phyloP scores from a whole-genome alignment of 768 basidiomycete genomes.

The Lactarius vividus region DNA sequence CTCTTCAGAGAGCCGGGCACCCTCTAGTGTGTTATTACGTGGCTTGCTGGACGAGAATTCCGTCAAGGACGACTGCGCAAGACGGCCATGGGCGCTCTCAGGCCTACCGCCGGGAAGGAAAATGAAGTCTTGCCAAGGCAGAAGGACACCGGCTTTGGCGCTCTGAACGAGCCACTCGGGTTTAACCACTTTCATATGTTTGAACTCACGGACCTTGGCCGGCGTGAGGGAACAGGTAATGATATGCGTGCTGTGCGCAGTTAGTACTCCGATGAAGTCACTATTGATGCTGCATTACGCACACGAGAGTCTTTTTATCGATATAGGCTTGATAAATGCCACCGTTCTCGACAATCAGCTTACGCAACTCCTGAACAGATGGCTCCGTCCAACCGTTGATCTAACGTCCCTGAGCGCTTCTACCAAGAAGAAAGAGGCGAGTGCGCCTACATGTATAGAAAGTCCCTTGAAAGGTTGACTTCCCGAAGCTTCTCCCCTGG shows the following conservation, averaged over 20 bases:
- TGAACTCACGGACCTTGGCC: slow-evolving; percentile 84
- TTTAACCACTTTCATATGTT: slow-evolving; percentile 83
- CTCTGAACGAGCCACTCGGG: slow-evolving; percentile 90
- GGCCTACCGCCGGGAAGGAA: slow-evolving; percentile 50
- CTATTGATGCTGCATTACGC: slow-evolving; percentile 34
- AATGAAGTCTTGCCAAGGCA: slow-evolving; percentile 79
- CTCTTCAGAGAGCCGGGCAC: neutral
- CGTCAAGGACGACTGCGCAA: slow-evolving; percentile 38
- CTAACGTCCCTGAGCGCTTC: slow-evolving; percentile 39
- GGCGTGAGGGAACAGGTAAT: slow-evolving; percentile 89
- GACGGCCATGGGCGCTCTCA: slow-evolving; percentile 50
- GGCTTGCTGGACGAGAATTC: slow-evolving; percentile 27
- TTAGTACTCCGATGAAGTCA: neutral
- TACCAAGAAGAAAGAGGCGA: slow-evolving; percentile 3
- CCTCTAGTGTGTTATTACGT: neutral
- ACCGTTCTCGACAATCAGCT: slow-evolving; percentile 78
- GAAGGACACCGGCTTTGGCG: slow-evolving; percentile 57
- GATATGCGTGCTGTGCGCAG: slow-evolving; percentile 70
- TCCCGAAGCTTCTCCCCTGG: slow-evolving; percentile 30
- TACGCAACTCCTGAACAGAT: slow-evolving; percentile 78
- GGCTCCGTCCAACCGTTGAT: slow-evolving; percentile 90
- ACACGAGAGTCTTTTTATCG: slow-evolving; percentile 74
- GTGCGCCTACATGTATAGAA: slow-evolving; percentile 70
- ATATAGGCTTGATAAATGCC: slow-evolving; percentile 84
- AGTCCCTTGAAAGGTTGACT: slow-evolving; percentile 68